Percentiles rank a stretch among this genome's conserved stretches.
Evolutionary conservation across 2,329 filamentous ascomycete genomes (phyloP).

Genomic region (Epichloe sylvatica): DNA sequence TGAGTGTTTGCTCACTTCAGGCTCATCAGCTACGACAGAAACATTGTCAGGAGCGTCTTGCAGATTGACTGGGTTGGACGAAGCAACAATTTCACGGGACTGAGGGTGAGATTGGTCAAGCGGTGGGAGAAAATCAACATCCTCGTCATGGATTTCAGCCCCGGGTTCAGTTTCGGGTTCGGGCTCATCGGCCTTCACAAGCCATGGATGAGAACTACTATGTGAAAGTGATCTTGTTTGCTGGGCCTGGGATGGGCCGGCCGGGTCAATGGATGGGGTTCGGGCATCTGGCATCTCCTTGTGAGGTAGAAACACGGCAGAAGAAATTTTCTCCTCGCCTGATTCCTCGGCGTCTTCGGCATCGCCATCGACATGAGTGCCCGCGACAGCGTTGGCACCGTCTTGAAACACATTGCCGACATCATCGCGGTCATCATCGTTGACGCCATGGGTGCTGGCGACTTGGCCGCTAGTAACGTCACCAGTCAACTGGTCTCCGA

Average conservation of each 20-base stretch:
- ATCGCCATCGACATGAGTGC: constrained; percentile 8
- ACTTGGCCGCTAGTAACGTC: too few relatives aligned
- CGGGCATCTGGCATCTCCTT: constrained; percentile 35
- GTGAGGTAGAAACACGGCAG: constrained; percentile 69
- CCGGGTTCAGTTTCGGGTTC: constrained; percentile 23
- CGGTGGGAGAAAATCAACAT: constrained; percentile 10
- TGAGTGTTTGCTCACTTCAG: constrained; percentile 21
- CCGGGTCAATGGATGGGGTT: constrained; percentile 16
- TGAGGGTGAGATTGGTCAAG: constrained; percentile 13
- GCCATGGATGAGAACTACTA: constrained; percentile 34
- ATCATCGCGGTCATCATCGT: constrained; percentile 10
- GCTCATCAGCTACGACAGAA: constrained; percentile 26
- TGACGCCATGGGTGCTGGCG: neutral
- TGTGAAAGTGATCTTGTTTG: constrained; percentile 30
- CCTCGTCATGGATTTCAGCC: constrained; percentile 13
- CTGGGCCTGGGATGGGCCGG: constrained; percentile 29
- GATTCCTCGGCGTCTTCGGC: constrained; percentile 40
- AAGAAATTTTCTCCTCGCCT: constrained; percentile 76
- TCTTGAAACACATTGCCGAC: constrained; percentile 10
- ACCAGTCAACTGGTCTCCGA: constrained; percentile 21
- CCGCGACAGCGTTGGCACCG: neutral
- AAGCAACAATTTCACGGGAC: constrained; percentile 17
- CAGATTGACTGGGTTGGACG: constrained; percentile 19
- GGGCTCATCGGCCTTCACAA: constrained; percentile 43
- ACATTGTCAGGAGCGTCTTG: constrained; percentile 24